Evolutionary conservation across 805 yeast species (phyloP), one percentile per base, ranked within the genome.

Genomic region (Candida tibetensis): DNA sequence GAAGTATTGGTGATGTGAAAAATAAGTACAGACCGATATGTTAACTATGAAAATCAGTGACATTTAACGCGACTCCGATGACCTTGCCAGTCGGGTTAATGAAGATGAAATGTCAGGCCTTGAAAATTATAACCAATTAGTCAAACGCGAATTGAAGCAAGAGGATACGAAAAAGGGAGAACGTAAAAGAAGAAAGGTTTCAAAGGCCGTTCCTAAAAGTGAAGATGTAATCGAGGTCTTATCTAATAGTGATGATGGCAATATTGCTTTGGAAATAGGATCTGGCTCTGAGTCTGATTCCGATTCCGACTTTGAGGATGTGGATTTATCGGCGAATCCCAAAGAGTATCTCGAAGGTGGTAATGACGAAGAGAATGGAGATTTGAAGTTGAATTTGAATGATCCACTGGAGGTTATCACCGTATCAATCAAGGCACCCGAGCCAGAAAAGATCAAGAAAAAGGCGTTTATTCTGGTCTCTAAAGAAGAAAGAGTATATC

Each of bases 401-500:
- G 21, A 19, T 23, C 31, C 25, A 10, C 17, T 31, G 6, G 37
- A 30, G 0, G 7, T 32, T 4, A 35, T 42, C 28, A 42, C 49
- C 4, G 19, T 45, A 4, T 17, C 42, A 17, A 33, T 44, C 30
- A 34, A 37, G 16, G 30, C 42, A 2, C 47, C 45, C 19, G 45
- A 53, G 13, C 32, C 43, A 25, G 45, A 46, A 4, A 21, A 10
- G 10, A 38, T 49, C 35, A 48, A 49, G 41, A 47, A 58, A 44
- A 48, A 58, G 22, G 59, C 60, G 33, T 48, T 61, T 5, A 54
- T 51, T 13, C 53, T 74, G 0, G 71, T 81, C 2, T 54, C 72
- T 3, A 70, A 68, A 36, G 83, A 80, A 30, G 90, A 84, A 51
- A 63, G 85, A 13, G 49, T 50, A 1, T 58, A 57, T 30, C 62